Base-by-base conservation (phyloP, 495 filamentous ascomycete genomes). In the Tuber melanosporum region DNA sequence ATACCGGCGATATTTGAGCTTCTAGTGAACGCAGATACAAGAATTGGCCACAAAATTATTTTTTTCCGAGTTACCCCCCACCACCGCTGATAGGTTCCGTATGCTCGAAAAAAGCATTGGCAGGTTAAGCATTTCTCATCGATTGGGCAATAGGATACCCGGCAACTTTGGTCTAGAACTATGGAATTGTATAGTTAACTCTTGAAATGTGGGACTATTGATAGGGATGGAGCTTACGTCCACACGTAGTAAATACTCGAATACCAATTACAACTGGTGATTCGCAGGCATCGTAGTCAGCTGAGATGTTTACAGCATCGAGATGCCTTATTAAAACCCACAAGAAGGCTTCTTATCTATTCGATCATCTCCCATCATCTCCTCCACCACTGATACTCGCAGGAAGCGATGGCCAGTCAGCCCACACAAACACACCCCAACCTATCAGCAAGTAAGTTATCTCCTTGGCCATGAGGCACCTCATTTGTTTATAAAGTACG, bases 251-350 rank as follows among this genome's bases (percentile, higher is more conserved):
- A 66, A 66, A 66, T 36, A 10, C 12, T 17, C 15, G 57, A 66
- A 66, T 66, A 12, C 57, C 57, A 36, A 17, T 36, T n/a, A 66
- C 32, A 17, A 19, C 57, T 32, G n/a, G 26, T 36, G 57, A 66
- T 66, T 66, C 14, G 57, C 57, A 36, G 57, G 14, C 12, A 66
- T 7, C 3, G 10, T 15, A 12, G n/a, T 66, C 57, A 66, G 57
- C 57, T 66, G 57, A 66, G 57, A 66, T 66, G 57, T 66, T 66
- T 66, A 10, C 57, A 66, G 57, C 10, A 66, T 66, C 57, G 57
- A 36, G 57, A 66, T 32, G 57, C 10, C 17, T 57, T 26, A 43
- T 43, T 43, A 43, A 43, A 57, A 26, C 52, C 14, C 12, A 36
- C 57, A 32, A 19, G 26, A 66, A 66, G 26, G 14, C 26, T 32